Evolutionary conservation across 2,329 filamentous ascomycete species (phyloP), one percentile per base, ranked within the genome.

Genomic region (Pseudopyricularia javanii): DNA sequence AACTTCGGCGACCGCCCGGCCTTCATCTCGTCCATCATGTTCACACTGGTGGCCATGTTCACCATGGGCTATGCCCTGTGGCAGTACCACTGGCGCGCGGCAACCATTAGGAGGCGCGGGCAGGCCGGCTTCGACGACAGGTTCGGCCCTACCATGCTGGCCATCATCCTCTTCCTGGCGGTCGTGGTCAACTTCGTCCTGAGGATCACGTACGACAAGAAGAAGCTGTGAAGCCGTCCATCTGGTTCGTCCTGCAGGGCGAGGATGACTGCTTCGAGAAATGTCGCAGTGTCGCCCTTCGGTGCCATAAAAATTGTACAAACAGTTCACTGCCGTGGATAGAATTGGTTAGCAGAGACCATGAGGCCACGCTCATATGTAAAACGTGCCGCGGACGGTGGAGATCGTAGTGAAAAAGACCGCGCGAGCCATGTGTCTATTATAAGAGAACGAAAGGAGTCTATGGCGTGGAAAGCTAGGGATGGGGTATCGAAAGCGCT

Each of bases 131-230:
- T 98, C 66, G 93, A 98, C 67, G 93, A 98, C 74, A 82, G 91
- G 43, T 91, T 95, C 63, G 93, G 93, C 7, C 93, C 93, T 5
- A 96, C 91, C 0, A 80, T 97, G 51, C 70, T 98, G 68, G 88
- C 91, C 49, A 78, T 96, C 61, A 86, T 91, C 52, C 73, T 98
- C 59, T 72, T 96, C 62, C 76, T 88, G 49, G 93, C 91, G 14
- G 88, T 98, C n/a, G 75, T 96, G 52, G 88, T 96, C 63, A 98
- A 98, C 74, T 97, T 98, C 67, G 84, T 95, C 35, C 73, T 98
- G 65, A 79, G 90, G 58, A 83, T 90, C 59, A 70, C 69, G 3
- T 78, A 78, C 60, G 30, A 47, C 40, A 33, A 43, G 37, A 50
- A 50, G 28, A 30, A 45, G 22, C 20, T 45, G 22, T 45, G 24